Base-by-base conservation (phyloP, 208 protist genomes). In the Leishmania martiniquensis region DNA sequence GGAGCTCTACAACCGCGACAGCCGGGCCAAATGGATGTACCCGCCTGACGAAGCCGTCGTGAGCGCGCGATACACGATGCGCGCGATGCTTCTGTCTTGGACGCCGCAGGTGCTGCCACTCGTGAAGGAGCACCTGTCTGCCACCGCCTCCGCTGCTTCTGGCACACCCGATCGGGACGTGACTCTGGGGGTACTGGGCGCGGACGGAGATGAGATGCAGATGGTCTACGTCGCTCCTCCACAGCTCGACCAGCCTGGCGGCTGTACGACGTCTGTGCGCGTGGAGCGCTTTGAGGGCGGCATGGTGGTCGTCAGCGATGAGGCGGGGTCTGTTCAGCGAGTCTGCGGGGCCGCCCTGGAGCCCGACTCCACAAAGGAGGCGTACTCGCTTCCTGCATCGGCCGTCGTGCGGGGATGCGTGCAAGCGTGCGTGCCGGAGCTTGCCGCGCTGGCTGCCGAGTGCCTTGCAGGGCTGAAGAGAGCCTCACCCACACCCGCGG, bases 1-100 rank as follows among this genome's bases (percentile, higher is more conserved):
- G 12, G 88, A 94, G 84, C 83, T 96, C 20, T 93, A 89, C 82
- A 95, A 94, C 83, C 77, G 78, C 37, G 89, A 96, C 80, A 91
- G 89, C 68, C 77, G 77, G 45, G 92, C 88, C 13, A 85, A 89
- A 75, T 97, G 88, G 89, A 91, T 96, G 91, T 89, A 91, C 81
- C 42, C 85, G 37, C 86, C 87, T 9, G 73, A 87, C 55, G 91
- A 95, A 78, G 75, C 89, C 20, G 83, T 78, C 32, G 78, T 95
- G 57, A 83, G 85, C 39, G 91, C 94, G 5, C 91, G 92, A 0
- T 85, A 84, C 69, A 86, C 82, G 62, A 91, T 96, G 91, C 88
- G 91, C 15, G 89, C 80, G 44, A 92, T 94, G 84, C 77, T 97
- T 60, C 67, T 67, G 42, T 77, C 77, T 29, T 95, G 93, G 93